Base-by-base conservation (phyloP, 2,329 filamentous ascomycete genomes). In the Ilyonectria destructans region DNA sequence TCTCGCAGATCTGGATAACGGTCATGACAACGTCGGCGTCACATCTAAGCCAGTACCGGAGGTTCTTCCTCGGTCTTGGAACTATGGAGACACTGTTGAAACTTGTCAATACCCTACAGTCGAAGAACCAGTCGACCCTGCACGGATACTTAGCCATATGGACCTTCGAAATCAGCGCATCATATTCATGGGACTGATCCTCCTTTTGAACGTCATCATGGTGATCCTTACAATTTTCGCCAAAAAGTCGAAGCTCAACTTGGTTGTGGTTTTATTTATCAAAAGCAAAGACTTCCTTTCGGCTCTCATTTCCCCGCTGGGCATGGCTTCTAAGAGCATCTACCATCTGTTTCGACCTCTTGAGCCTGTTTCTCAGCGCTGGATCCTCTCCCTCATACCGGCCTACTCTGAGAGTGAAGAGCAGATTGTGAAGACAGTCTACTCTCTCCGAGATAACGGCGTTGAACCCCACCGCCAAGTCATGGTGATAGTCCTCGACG, bases 261-360 rank as follows among this genome's bases (percentile, higher is more conserved):
- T 74, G 0, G 6, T 71, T 4, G 15, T 57, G 3, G 61, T 74
- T 4, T 17, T 74, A 0, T 74, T 74, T 17, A 65, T 74, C 59
- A 74, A 74, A 49, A 74, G 72, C 58, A 74, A 74, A 19, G 72
- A 74, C 8, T 74, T 74, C 5, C 19, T 74, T 0, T 74, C 72
- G 0, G 58, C 72, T 8, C 65, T 74, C 0, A 6, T 74, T 1
- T 73, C 72, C 1, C 72, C 72, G 0, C 37, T 65, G 0, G 72
- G 72, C 2, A 63, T 74, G 60, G 51, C 67, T 5, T 45, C 19
- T 9, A 58, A 52, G 0, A 19, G 46, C 10, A 43, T 71, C 2
- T 62, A 66, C 4, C 58, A 60, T 3, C 49, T 56, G 19, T 65
- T 74, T 19, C 57, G 60, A 1, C 72, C 65, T 6, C 65, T 52